These are phyloP conservation scores for Zymoseptoria pseudotritici DNA, from an alignment of 2,329 filamentous ascomycete genomes.

Conservation along the genomic window DNA sequence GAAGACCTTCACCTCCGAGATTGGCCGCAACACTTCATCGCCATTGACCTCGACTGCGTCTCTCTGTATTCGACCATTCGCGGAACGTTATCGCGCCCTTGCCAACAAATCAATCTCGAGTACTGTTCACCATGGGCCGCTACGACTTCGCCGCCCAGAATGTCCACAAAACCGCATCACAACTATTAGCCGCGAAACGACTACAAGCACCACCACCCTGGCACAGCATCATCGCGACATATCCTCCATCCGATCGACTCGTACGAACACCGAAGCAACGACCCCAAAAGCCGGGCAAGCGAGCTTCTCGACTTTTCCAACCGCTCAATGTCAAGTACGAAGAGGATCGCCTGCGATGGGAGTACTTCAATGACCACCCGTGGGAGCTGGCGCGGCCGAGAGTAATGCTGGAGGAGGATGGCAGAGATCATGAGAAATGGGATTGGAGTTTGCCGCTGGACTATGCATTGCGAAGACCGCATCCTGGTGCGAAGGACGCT, in stretches of 20 bases:
- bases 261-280: constrained; percentile 48
- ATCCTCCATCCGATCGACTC: constrained; percentile 54
- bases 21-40: not conserved
- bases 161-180: constrained; percentile 46
- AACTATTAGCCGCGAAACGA: constrained; percentile 41
- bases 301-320: constrained; percentile 66
- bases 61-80: not conserved
- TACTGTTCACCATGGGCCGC: constrained; percentile 39
- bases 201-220: constrained; percentile 43
- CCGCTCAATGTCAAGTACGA: constrained; percentile 71
- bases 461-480: constrained; percentile 16
- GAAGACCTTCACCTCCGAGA: too few relatives aligned
- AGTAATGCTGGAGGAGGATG: constrained; percentile 76
- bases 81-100: too few relatives aligned
- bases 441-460: constrained; percentile 61
- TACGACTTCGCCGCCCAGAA: constrained; percentile 46
- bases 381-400: constrained; percentile 92
- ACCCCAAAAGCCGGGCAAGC: constrained; percentile 40
- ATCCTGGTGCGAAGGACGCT: constrained; percentile 7
- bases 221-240: constrained; percentile 49
- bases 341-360: constrained; percentile 71
- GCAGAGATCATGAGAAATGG: constrained; percentile 66
- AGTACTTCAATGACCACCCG: constrained; percentile 89
- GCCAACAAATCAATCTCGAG: too few relatives aligned
- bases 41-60: not conserved